These are phyloP conservation scores for Leccinum fuscescens DNA, from an alignment of 1,284 basidiomycete species.

Conservation along the genomic window DNA sequence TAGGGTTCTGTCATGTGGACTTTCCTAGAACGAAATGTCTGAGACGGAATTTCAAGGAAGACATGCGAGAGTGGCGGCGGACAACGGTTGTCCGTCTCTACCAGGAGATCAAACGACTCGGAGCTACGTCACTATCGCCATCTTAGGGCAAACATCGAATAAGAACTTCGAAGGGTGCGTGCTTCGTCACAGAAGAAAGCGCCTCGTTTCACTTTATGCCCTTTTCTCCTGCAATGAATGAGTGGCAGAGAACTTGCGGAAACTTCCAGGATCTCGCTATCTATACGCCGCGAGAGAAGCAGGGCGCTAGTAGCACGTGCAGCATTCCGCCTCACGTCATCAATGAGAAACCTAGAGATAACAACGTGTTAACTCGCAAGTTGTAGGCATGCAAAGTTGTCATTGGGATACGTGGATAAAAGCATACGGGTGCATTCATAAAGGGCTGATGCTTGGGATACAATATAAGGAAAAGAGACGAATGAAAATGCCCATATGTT, in stretches of 20 bases:
- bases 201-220: constrained; percentile 7
- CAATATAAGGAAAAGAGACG: constrained; percentile 8
- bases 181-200: neutral
- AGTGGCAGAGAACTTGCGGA: constrained; percentile 15
- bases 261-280: constrained; percentile 16
- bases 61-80: neutral
- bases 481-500: constrained; percentile 19
- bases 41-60: neutral
- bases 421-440: constrained; percentile 31
- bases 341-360: neutral
- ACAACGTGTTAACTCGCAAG: constrained; percentile 6
- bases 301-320: neutral
- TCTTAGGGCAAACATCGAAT: neutral
- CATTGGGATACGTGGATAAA: constrained; percentile 21
- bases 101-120: neutral
- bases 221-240: neutral
- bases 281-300: neutral
- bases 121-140: neutral
- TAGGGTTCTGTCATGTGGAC: neutral
- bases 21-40: constrained; percentile 2
- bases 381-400: constrained; percentile 7
- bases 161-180: neutral
- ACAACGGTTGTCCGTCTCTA: neutral
- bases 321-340: neutral
- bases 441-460: constrained; percentile 10